Evolutionary conservation across 306 rosid species (phyloP), one percentile per base, ranked within the genome.

Genomic region (Citrullus colocynthis): DNA sequence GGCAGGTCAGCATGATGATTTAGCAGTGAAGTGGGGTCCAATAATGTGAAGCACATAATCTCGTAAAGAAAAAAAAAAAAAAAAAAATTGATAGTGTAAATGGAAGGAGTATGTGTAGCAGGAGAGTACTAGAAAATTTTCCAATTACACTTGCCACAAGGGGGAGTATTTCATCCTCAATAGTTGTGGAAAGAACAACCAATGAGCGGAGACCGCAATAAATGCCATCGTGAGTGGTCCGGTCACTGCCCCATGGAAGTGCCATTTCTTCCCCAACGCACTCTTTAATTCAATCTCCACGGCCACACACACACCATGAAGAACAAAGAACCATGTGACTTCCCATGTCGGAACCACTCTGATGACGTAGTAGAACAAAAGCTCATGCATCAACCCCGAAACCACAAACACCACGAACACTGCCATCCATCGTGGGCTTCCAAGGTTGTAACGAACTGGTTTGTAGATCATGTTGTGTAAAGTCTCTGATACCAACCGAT

Each of bases 381-480:
- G 79, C 64, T 82, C 82, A 58, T 82, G 88, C 88, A 85, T 82
- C 4, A 81, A 4, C 17, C 88, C 87, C 18, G 87, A 84, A 12
- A 81, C 80, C 0, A 77, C 4, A 24, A 85, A 85, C n/a, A 70
- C 32, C 0, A 77, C 74, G 4, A 64, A 2, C 16, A 79, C 42
- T 0, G 82, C 80, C 7, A 76, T 79, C 79, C 83, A 79, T 18
- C 59, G 48, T 0, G 30, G 14, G 6, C 76, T 55, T 13, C 56
- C 78, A 20, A 15, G 6, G 1, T 41, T 60, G 1, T 70, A 78
- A 44, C 81, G 63, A 8, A 81, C 20, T 5, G 87, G 87, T 21
- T 76, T 79, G 62, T 75, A 62, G 55, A 81, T 4, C 1, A 54
- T 55, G 32, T 42, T 57, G 7, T 82, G 85, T 54, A 84, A 55